Evolutionary conservation across 225 moss, liverwort and hornwort genomes (phyloP), one percentile per base, ranked within the genome.

Genomic region (Marchantia polymorpha): DNA sequence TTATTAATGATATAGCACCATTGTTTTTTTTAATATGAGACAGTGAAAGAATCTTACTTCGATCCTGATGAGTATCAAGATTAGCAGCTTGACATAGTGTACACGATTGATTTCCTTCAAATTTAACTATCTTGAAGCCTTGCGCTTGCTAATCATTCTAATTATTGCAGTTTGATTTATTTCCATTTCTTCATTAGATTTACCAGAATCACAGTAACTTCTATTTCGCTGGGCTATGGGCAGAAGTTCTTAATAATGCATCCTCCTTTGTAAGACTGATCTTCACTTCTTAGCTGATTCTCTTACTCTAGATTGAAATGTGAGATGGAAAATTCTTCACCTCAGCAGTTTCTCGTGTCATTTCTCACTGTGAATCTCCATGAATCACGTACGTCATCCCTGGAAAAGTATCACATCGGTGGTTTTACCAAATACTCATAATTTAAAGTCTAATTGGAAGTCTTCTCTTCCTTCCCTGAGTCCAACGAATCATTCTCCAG

Each of bases 381-480:
- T 9, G 48, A 51, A 46, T 91, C 87, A 50, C 85, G 87, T 65
- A 77, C 74, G 63, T 82, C 83, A 59, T 82, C 81, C 82, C 89
- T 92, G 6, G 83, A 67, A 27, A 83, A 87, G 10, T n/a, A 88
- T 85, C 78, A 85, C 79, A 79, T 82, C 47, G 76, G 56, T 81
- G 61, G 75, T 77, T 73, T 79, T 89, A 53, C 85, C 86, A 84
- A 88, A 93, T 31, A 73, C 48, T 69, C 78, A 3, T 68, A 73
- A 70, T 72, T 88, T 92, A 17, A 68, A 83, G 56, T 85, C 90
- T 65, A 84, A 90, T 75, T n/a, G n/a, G n/a, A n/a, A n/a, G 72
- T 12, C 83, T 89, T 91, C 48, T 92, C 92, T 80, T 71, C 88
- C 31, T 75, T 78, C 65, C 79, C 81, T 20, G 61, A 59, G 64